These are phyloP conservation scores for Pestalotiopsis sp. DNA, from an alignment of 2,329 filamentous ascomycete genomes.

Conservation along the genomic window DNA sequence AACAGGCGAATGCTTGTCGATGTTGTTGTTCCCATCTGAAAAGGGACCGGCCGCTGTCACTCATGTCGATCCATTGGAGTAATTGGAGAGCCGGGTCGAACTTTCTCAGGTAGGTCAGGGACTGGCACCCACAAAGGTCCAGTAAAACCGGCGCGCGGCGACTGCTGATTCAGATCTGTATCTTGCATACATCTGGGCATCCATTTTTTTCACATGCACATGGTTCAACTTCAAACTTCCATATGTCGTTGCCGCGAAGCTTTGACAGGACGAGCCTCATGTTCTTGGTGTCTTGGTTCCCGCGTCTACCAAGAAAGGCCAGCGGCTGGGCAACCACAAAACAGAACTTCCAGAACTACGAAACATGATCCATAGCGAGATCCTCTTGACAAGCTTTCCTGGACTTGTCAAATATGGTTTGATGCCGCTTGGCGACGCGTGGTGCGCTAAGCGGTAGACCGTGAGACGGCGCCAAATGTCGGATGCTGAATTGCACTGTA, in stretches of 20 bases:
- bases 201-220: background rate
- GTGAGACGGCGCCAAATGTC: conserved; percentile 1
- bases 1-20: too few relatives aligned
- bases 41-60: too few relatives aligned
- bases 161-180: background rate
- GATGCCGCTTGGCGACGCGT: conserved; percentile 9
- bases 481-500: background rate
- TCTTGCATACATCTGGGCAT: background rate
- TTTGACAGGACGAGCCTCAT: conserved; percentile 4
- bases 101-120: background rate
- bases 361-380: background rate
- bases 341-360: background rate
- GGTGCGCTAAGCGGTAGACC: background rate
- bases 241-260: conserved; percentile 1
- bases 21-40: too few relatives aligned
- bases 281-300: background rate
- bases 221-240: background rate
- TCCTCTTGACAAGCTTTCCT: conserved; percentile 5
- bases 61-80: too few relatives aligned
- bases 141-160: background rate
- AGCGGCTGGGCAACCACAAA: background rate
- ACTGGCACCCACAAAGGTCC: background rate
- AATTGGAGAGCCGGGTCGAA: too few relatives aligned
- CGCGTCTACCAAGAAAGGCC: background rate
- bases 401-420: background rate